Evolutionary conservation across 768 basidiomycete species (phyloP).

Genomic region (Boletus bicolor): DNA sequence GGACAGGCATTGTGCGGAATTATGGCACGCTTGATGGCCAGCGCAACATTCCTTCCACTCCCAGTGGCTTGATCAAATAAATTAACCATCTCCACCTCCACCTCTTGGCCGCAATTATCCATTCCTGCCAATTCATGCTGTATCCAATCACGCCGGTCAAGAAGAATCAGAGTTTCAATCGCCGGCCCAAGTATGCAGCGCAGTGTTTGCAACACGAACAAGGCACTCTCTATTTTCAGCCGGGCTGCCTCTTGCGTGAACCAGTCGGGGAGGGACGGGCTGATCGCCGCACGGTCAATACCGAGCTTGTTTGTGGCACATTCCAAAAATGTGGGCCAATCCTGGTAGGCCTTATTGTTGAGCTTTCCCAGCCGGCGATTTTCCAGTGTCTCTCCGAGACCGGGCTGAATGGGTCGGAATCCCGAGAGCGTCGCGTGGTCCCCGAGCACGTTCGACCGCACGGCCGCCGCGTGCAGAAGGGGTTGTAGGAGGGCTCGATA

Average conservation of each 20-base stretch:
- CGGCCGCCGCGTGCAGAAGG: constrained; percentile 14
- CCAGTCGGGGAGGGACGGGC: constrained; percentile 19
- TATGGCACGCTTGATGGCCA: constrained; percentile 45
- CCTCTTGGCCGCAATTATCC: constrained; percentile 16
- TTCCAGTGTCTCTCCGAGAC: constrained; percentile 39
- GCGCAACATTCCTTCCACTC: constrained; percentile 69
- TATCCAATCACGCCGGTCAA: constrained; percentile 62
- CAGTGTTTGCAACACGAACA: constrained; percentile 62
- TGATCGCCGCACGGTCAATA: constrained; percentile 15
- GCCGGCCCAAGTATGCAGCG: constrained; percentile 68
- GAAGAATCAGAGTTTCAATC: constrained; percentile 61
- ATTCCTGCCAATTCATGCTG: constrained; percentile 35
- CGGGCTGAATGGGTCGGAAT: constrained; percentile 10
- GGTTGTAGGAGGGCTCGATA: constrained; percentile 64
- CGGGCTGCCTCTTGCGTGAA: constrained; percentile 21
- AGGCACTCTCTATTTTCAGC: constrained; percentile 35
- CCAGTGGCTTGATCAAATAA: constrained; percentile 71
- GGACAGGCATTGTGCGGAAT: constrained; percentile 1
- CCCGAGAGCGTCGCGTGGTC: neutral
- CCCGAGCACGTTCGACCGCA: neutral
- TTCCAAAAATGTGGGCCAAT: constrained; percentile 49
- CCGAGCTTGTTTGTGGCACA: constrained; percentile 28
- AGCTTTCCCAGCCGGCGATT: constrained; percentile 52
- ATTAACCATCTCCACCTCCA: constrained; percentile 51
- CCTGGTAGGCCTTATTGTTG: constrained; percentile 45